Percentiles rank a stretch among this genome's conserved stretches.
phyloP scores from a whole-genome alignment of 2,329 filamentous ascomycete genomes.

The Colletotrichum kahawae region DNA sequence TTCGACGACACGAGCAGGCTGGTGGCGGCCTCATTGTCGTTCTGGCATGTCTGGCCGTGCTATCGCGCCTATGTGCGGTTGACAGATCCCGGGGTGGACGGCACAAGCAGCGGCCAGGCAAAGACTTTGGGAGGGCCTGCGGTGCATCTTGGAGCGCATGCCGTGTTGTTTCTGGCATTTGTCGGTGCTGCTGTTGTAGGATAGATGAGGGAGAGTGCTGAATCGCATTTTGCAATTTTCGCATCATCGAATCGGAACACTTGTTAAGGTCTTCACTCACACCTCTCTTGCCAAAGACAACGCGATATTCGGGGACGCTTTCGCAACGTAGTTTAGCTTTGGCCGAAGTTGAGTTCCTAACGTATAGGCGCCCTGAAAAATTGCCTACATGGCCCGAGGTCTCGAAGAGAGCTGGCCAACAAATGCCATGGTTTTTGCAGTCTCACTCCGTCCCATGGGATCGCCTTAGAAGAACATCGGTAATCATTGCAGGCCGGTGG shows the following conservation, averaged over 20 bases:
- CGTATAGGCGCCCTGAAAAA: neutral
- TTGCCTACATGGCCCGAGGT: neutral
- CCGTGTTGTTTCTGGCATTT: constrained; percentile 41
- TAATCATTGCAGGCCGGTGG: neutral
- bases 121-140: constrained; percentile 48
- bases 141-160: constrained; percentile 50
- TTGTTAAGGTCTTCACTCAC: neutral
- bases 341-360: neutral
- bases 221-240: neutral
- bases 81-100: constrained; percentile 19
- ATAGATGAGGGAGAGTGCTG: neutral
- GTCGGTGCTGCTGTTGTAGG: constrained; percentile 24
- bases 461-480: neutral
- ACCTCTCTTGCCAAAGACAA: neutral
- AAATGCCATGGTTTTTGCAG: neutral
- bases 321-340: neutral
- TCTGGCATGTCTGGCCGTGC: constrained; percentile 55
- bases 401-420: neutral
- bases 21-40: constrained; percentile 45
- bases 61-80: constrained; percentile 46
- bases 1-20: constrained; percentile 36
- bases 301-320: neutral
- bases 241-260: no score
- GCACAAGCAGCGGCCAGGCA: constrained; percentile 9
- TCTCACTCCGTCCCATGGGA: neutral